Base-by-base conservation (phyloP, 116 monocot genomes). In the Cymodocea nodosa region DNA sequence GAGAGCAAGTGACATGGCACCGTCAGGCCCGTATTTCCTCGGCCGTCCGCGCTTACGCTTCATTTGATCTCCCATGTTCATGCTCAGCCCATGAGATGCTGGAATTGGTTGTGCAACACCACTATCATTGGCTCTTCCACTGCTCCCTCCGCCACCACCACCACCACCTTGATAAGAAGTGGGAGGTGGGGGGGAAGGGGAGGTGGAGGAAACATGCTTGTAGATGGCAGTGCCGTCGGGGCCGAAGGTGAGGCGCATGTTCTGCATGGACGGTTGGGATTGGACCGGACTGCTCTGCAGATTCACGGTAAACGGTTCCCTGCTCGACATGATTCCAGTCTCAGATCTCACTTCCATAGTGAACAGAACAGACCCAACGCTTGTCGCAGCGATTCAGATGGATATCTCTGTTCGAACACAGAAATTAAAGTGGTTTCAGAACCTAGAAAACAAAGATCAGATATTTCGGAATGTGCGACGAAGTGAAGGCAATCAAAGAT, bases 41-140 rank as follows among this genome's bases (percentile, higher is more conserved):
- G 87, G 90, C 53, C 90, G 78, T 50, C 87, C 90, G 9, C 87
- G 78, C 75, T 97, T 97, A 64, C 76, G 73, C 79, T 84, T 95
- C 24, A 75, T 22, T 9, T 77, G 76, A 56, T 80, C 82, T 18
- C 75, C 79, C 71, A 71, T 69, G 63, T 59, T 76, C 6, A 82
- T 62, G 51, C 36, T 62, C 78, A 79, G 13, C 70, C 79, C 70
- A 68, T 53, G 70, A 13, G 66, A n/a, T 0, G 25, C 36, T 16
- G 44, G 51, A 16, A 70, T 37, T 6, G 77, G 50, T 3, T 72
- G 20, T 11, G 68, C 53, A 2, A 24, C 39, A n/a, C 66, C 63
- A 60, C 65, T 71, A 19, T 68, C 65, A 37, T 50, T 64, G 48
- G 66, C 58, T 5, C 63, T 39, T 40, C 64, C 63, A n/a, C 15